A percentile compares a stretch with the other conserved stretches of the same genome.
phyloP scores from a whole-genome alignment of 164 flowering plant genomes.

The Nymphaea thermarum region DNA sequence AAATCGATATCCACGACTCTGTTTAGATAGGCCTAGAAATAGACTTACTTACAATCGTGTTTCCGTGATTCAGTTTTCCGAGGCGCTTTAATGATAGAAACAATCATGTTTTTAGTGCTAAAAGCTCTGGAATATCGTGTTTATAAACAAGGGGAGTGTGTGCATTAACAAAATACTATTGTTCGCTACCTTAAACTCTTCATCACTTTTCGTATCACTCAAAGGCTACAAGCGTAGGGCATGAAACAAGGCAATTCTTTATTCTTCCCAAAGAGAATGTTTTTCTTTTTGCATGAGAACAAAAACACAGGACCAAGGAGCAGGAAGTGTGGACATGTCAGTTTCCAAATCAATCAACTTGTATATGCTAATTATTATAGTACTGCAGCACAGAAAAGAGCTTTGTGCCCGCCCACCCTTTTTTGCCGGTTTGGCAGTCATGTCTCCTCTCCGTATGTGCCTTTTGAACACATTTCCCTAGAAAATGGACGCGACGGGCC shows the following conservation, averaged over 20 bases:
- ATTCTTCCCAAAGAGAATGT: background rate
- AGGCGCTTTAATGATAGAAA: background rate
- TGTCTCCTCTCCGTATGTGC: background rate
- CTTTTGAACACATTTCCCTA: too few species aligned
- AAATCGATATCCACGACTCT: background rate
- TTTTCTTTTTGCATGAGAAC: background rate
- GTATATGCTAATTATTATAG: background rate
- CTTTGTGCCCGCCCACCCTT: background rate
- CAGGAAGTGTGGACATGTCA: background rate
- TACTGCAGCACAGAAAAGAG: background rate
- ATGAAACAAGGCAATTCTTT: background rate
- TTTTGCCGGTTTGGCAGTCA: background rate
- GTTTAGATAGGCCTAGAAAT: background rate
- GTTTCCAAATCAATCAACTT: background rate
- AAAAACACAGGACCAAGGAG: background rate
- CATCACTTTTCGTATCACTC: too few species aligned
- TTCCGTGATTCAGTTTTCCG: background rate
- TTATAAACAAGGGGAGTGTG: too few species aligned
- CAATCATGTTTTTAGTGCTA: background rate
- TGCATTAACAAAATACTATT: too few species aligned
- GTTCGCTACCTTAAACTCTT: too few species aligned
- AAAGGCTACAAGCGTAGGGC: background rate
- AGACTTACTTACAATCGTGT: background rate
- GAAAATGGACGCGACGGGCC: too few species aligned
- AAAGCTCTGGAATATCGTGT: too few species aligned